phyloP scores from a whole-genome alignment of 2,329 filamentous ascomycete genomes.

The Ceratocystis harringtonii region DNA sequence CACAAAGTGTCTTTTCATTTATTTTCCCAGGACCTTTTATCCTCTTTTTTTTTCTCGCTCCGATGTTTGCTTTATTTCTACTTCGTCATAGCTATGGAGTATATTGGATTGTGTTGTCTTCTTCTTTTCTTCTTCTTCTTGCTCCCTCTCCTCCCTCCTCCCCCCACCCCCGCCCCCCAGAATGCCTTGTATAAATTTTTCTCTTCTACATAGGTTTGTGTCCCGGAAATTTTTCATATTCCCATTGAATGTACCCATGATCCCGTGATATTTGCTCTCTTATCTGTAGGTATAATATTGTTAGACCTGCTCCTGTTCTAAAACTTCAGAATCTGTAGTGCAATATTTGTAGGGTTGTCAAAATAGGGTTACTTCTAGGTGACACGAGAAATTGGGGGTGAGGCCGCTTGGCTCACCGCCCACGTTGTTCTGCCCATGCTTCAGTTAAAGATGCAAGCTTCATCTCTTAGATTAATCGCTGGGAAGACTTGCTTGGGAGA shows the following conservation, averaged over 20 bases:
- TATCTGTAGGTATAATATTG: neutral
- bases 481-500: too few relatives aligned
- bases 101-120: neutral
- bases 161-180: too few relatives aligned
- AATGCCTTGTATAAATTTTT: too few relatives aligned
- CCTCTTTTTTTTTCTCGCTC: neutral
- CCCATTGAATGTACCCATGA: neutral
- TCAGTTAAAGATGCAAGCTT: neutral
- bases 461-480: too few relatives aligned
- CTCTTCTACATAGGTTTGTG: too few relatives aligned
- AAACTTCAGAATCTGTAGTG: too few relatives aligned
- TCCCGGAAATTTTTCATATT: neutral
- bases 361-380: too few relatives aligned
- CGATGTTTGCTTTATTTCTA: neutral
- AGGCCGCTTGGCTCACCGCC: neutral
- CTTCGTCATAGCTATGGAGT: neutral
- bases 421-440: constrained; percentile 4
- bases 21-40: neutral
- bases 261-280: neutral
- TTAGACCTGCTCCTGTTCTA: too few relatives aligned
- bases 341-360: too few relatives aligned
- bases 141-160: too few relatives aligned
- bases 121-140: too few relatives aligned
- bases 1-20: neutral
- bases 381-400: neutral